These are phyloP conservation scores for Coffea eugenioides DNA, from an alignment of 257 asterid genomes.

Conservation along the genomic window DNA sequence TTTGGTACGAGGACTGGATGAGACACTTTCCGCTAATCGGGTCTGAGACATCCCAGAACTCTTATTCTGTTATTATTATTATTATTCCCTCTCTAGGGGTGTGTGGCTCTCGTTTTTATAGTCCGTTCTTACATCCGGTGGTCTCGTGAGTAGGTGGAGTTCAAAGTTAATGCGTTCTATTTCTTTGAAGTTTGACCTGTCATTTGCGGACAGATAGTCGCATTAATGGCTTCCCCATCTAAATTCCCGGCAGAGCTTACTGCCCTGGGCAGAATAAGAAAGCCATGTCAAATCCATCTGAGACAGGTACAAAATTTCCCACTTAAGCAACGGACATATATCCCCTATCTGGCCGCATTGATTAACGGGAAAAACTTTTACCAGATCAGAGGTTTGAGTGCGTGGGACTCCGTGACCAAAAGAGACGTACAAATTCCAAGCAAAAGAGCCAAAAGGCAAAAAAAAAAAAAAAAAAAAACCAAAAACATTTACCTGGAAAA, in stretches of 20 bases:
- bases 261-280: conserved; percentile 26
- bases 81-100: too few relatives aligned
- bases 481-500: conserved; percentile 63
- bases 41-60: neutral
- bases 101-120: neutral
- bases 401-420: conserved; percentile 12
- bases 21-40: neutral
- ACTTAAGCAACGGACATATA: neutral
- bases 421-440: neutral
- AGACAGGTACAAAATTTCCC: conserved; percentile 1
- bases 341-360: neutral
- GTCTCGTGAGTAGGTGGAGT: neutral
- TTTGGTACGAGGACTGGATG: neutral
- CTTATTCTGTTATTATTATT: neutral
- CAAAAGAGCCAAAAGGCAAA: neutral
- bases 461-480: neutral
- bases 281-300: neutral
- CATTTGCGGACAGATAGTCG: conserved; percentile 7
- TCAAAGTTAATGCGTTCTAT: neutral
- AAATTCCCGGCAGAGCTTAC: conserved; percentile 16
- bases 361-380: conserved; percentile 2
- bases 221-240: conserved; percentile 22
- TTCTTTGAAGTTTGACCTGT: neutral
- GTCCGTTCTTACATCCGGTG: neutral
- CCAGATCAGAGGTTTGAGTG: neutral